phyloP scores from a whole-genome alignment of 1,139 yeast species.

The Protomyces arabidopsidicola region DNA sequence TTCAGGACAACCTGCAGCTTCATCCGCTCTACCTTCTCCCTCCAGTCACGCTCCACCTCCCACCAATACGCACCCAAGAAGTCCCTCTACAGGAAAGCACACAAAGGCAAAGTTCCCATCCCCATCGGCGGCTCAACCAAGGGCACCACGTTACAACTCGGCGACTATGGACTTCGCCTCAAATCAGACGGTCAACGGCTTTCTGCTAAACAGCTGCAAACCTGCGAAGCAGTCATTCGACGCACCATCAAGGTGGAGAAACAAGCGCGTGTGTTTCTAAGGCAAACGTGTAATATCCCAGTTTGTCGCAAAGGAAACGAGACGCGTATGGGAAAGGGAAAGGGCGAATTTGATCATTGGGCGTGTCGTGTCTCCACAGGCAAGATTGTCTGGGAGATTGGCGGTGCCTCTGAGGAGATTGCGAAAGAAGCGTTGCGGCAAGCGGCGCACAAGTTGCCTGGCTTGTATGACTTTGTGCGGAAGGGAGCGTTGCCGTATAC shows the following conservation, averaged over 20 bases:
- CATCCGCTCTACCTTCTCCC: conserved; percentile 17
- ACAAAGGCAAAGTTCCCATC: conserved; percentile 91
- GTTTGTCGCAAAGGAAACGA: conserved; percentile 97
- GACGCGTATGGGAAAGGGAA: conserved; percentile 99
- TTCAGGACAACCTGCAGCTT: conserved; percentile 10
- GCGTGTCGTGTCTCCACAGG: conserved; percentile 96
- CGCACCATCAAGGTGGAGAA: conserved; percentile 54
- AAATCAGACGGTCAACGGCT: conserved; percentile 81
- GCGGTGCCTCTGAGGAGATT: conserved; percentile 76
- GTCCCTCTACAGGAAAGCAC: conserved; percentile 68
- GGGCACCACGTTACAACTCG: conserved; percentile 77
- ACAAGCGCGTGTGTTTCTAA: conserved; percentile 66
- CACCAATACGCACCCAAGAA: conserved; percentile 54
- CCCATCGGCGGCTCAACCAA: conserved; percentile 91
- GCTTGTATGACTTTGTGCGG: conserved; percentile 79
- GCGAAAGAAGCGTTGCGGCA: conserved; percentile 90
- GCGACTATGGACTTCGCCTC: conserved; percentile 79
- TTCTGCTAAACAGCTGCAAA: conserved; percentile 84
- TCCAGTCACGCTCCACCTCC: conserved; percentile 15
- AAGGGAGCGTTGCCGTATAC: conserved; percentile 64
- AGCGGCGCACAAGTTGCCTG: conserved; percentile 90
- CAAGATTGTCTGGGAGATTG: conserved; percentile 81
- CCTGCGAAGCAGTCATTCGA: conserved; percentile 82
- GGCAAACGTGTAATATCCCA: conserved; percentile 79
- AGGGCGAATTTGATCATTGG: conserved; percentile 97